Base-by-base conservation (phyloP, 1,139 yeast species). In the Sporopachydermia cereana region DNA sequence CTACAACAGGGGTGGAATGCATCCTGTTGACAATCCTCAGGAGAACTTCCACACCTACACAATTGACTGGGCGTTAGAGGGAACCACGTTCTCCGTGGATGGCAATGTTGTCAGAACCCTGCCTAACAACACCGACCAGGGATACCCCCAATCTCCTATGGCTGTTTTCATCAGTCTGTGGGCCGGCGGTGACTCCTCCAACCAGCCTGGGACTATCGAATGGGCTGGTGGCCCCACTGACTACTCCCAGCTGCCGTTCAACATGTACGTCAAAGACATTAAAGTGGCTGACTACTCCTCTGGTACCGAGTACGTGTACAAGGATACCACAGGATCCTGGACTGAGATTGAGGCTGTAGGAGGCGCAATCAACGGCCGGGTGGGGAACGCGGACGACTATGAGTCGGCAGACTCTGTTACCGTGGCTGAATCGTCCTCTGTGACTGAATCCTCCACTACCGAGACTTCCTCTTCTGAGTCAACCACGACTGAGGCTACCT, bases 191-290 rank as follows among this genome's bases (percentile, higher is more conserved):
- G 88, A 81, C 58, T 68, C 85, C 17, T 56, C 67, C 36, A 81
- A 81, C 55, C 68, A 70, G 4, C 63, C 69, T 24, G 94, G 93
- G 31, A 83, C 93, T 5, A 79, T 84, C 48, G 76, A 76, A 54
- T 84, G 94, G 94, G 91, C 93, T 14, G 93, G 94, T 45, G 94
- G 94, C 45, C 52, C 53, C n/a, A 77, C 86, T 14, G 80, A 83
- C 59, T 82, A 75, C 57, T 52, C 72, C 14, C 55, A 71, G 42
- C 86, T 77, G 34, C 91, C 93, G 43, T 84, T 77, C 59, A 60
- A 77, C 34, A 84, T 84, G 84, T 58, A 71, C 52, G 72, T 88
- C 51, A 69, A 79, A 55, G 67, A 72, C 3, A 56, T 86, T 41
- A 61, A 71, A 41, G 84, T 84, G 17, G 67, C 77, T 30, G 96